These are phyloP conservation scores for Heliamphora exappendiculata DNA, from an alignment of 148 eudicot species.

Conservation along the genomic window DNA sequence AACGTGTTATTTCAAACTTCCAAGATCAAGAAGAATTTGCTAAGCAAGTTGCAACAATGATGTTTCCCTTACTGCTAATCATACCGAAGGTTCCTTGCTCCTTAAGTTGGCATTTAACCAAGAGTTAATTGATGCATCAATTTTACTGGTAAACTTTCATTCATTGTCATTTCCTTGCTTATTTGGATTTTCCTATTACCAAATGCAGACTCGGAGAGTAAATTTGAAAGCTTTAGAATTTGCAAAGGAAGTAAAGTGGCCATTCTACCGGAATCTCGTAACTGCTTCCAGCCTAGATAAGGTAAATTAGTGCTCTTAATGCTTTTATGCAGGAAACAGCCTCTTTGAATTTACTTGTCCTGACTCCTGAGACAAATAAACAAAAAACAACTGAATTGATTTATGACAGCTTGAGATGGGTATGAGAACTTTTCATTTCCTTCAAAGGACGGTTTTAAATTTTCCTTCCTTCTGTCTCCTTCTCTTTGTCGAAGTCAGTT, in stretches of 20 bases:
- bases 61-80: slow-evolving; percentile 63
- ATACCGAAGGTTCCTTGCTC: slow-evolving; percentile 40
- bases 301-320: slow-evolving; percentile 17
- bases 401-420: background rate
- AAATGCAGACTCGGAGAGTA: slow-evolving; percentile 42
- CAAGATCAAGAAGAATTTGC: slow-evolving; percentile 29
- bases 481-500: background rate
- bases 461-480: background rate
- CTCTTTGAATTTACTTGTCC: background rate
- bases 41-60: slow-evolving; percentile 43
- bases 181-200: background rate
- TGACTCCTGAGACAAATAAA: no score
- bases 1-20: slow-evolving; percentile 34
- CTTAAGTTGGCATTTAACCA: background rate
- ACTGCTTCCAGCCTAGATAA: slow-evolving; percentile 25
- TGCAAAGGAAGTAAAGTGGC: slow-evolving; percentile 61
- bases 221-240: slow-evolving; percentile 60
- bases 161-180: slow-evolving; percentile 7
- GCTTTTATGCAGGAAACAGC: background rate
- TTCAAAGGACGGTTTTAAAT: background rate
- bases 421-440: background rate
- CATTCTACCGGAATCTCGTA: slow-evolving; percentile 50
- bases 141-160: background rate
- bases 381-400: background rate
- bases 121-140: background rate